Percentiles rank a stretch among this genome's conserved stretches.
Evolutionary conservation across 805 yeast species (phyloP).

Genomic region (Clavispora fructus): DNA sequence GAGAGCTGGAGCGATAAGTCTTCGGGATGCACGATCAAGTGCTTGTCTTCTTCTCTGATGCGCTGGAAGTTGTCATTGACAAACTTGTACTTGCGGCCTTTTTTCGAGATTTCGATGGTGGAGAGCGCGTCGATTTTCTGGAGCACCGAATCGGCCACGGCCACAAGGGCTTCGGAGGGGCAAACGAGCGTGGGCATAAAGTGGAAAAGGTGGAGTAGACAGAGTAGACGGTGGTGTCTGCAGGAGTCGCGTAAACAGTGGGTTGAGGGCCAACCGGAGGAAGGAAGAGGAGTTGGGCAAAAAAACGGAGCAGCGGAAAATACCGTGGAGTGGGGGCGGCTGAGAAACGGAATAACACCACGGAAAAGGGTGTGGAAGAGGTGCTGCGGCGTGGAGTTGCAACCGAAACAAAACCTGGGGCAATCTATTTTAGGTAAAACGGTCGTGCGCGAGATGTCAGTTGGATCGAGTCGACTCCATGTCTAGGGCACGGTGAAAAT

Average conservation of each 20-base stretch:
- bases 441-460: no score
- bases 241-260: not conserved
- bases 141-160: constrained; percentile 32
- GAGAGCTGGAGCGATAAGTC: constrained; percentile 28
- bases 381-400: no score
- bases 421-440: no score
- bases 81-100: constrained; percentile 46
- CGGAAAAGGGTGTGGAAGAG: no score
- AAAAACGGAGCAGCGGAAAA: no score
- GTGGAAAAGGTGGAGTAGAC: not conserved
- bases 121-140: constrained; percentile 28
- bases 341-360: no score
- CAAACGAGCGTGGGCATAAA: constrained; percentile 2
- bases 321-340: no score
- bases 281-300: no score
- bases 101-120: constrained; percentile 33
- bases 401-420: no score
- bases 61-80: constrained; percentile 46
- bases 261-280: not conserved
- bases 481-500: no score
- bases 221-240: not conserved
- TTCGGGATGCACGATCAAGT: constrained; percentile 36
- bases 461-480: no score
- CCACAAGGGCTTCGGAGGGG: constrained; percentile 30
- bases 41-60: constrained; percentile 45